A percentile compares a stretch with the other conserved stretches of the same genome.
Conservation (phyloP, 495 filamentous ascomycete genomes). For the Neurospora sp. region DNA sequence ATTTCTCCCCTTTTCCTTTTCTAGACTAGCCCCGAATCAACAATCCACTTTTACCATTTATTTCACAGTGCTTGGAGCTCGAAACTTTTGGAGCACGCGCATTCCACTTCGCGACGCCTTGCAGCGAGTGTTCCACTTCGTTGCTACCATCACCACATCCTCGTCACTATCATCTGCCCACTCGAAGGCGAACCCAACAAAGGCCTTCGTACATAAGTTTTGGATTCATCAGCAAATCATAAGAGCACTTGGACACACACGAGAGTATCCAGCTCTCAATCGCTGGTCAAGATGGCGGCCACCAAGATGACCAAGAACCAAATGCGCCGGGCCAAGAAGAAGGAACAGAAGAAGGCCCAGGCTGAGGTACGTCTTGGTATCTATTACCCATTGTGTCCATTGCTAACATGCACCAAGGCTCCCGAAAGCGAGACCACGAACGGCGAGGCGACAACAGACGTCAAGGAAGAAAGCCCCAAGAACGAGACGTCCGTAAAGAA, state of each 20-base stretch:
- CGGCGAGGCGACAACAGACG: constrained; percentile 18
- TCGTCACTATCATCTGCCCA: not conserved
- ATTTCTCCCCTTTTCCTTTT: no score
- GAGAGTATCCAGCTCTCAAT: constrained; percentile 11
- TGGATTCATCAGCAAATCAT: not conserved
- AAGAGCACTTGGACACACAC: not conserved
- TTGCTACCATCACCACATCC: not conserved
- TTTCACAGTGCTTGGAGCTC: not conserved
- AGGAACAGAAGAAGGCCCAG: constrained; percentile 63
- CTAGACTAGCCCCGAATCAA: no score
- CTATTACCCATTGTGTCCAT: not conserved
- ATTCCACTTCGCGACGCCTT: not conserved
- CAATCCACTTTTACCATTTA: no score
- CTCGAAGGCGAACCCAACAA: not conserved
- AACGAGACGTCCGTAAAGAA: constrained; percentile 1
- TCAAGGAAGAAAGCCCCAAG: constrained; percentile 21
- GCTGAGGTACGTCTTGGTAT: constrained; percentile 28
- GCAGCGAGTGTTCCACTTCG: not conserved
- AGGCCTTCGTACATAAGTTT: not conserved
- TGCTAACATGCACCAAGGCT: constrained; percentile 16
- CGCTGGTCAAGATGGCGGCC: constrained; percentile 37
- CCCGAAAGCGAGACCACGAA: constrained; percentile 9
- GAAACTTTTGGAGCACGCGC: not conserved
- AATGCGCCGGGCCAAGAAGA: constrained; percentile 79
- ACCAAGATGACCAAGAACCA: constrained; percentile 75